Conservation (phyloP, 2,329 filamentous ascomycete genomes). For the Plenodomus lindquistii region DNA sequence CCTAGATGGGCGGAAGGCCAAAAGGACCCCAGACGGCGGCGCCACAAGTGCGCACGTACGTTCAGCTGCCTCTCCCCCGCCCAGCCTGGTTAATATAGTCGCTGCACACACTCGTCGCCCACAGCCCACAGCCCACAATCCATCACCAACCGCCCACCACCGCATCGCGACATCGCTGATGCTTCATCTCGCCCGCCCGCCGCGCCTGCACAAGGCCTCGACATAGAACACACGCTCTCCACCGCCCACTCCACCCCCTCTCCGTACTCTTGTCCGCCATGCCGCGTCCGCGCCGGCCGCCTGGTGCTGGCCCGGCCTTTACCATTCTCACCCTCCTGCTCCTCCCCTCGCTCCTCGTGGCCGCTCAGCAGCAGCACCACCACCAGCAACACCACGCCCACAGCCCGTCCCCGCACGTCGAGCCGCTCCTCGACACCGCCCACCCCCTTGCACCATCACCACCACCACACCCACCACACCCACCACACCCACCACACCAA, state of each 20-base stretch:
- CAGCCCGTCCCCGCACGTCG: constrained; percentile 30
- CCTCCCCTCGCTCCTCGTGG: constrained; percentile 40
- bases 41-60: constrained; percentile 14
- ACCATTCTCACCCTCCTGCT: constrained; percentile 42
- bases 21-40: constrained; percentile 8
- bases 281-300: constrained; percentile 47
- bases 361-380: constrained; percentile 49
- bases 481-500: constrained; percentile 16
- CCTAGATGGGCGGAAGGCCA: neutral
- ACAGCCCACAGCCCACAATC: neutral
- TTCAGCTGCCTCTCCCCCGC: constrained; percentile 31
- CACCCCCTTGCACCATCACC: constrained; percentile 24
- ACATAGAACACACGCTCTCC: constrained; percentile 24
- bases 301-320: constrained; percentile 44
- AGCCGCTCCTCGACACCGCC: constrained; percentile 27
- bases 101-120: constrained; percentile 9
- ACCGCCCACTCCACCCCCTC: neutral
- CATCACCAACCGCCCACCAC: constrained; percentile 12
- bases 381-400: constrained; percentile 40
- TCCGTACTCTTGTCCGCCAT: constrained; percentile 18
- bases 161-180: constrained; percentile 29
- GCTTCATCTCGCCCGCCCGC: constrained; percentile 34
- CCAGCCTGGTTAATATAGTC: constrained; percentile 18
- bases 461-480: constrained; percentile 25
- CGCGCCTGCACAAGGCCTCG: constrained; percentile 37